These are phyloP conservation scores for Leccinellum rugosiceps DNA, from an alignment of 768 basidiomycete species.

Conservation along the genomic window DNA sequence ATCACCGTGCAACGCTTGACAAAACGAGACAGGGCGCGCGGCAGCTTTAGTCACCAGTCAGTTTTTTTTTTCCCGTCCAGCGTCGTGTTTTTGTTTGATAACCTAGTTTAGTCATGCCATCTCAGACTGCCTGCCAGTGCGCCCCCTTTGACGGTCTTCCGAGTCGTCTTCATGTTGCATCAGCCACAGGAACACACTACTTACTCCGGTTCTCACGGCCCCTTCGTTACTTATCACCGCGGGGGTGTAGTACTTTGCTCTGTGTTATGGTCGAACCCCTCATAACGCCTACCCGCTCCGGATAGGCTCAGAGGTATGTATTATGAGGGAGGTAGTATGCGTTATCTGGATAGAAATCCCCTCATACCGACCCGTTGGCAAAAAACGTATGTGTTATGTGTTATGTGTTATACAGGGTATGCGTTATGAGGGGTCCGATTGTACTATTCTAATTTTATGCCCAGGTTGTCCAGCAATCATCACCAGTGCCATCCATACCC, in stretches of 20 bases:
- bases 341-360: neutral
- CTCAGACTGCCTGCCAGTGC: neutral
- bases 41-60: neutral
- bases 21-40: neutral
- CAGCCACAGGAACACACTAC: too few relatives aligned
- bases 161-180: too few relatives aligned
- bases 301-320: neutral
- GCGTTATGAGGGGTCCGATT: neutral
- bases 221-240: neutral
- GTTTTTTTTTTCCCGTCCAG: neutral
- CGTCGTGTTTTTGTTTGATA: neutral
- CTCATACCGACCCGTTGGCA: neutral
- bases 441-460: neutral
- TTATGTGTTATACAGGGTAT: neutral
- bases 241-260: neutral
- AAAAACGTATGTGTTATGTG: neutral
- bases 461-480: neutral
- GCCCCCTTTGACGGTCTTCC: too few relatives aligned
- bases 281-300: neutral
- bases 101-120: neutral
- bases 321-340: too few relatives aligned
- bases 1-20: neutral
- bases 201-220: too few relatives aligned
- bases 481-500: neutral
- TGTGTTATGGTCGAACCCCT: neutral